Conservation (phyloP, 345 rosid genomes). For the Eucalyptus cladocalyx region DNA sequence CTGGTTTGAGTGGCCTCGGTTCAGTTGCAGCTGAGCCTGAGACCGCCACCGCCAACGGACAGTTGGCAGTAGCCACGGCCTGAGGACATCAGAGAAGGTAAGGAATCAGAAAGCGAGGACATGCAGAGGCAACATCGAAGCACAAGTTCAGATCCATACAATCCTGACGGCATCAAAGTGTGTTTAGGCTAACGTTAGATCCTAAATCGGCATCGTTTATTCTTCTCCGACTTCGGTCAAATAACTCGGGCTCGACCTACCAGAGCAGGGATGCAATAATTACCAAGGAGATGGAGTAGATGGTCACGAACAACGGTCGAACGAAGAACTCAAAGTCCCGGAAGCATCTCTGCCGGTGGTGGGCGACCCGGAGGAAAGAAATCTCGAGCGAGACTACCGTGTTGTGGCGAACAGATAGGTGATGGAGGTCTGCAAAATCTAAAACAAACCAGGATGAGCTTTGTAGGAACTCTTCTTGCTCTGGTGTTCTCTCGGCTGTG, state of each 20-base stretch:
- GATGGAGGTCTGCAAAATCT: no score
- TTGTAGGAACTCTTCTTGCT: no score
- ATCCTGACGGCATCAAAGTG: not conserved
- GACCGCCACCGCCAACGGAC: no score
- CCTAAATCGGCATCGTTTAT: not conserved
- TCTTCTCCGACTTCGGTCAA: not conserved
- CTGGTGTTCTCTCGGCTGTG: no score
- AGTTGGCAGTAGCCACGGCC: not conserved
- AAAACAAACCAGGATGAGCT: no score
- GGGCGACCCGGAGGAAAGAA: not conserved
- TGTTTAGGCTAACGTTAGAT: not conserved
- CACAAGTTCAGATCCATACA: not conserved
- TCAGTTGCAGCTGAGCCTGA: no score
- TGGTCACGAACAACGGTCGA: not conserved
- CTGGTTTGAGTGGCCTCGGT: no score
- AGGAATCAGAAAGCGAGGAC: not conserved
- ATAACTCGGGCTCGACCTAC: not conserved
- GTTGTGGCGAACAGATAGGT: no score
- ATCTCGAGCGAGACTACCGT: not conserved
- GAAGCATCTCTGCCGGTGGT: not conserved
- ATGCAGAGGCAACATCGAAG: no score
- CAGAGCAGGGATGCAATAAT: not conserved
- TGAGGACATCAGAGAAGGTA: not conserved
- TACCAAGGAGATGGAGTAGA: not conserved
- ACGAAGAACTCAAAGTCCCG: not conserved